Percentiles rank a stretch among this genome's conserved stretches.
Evolutionary conservation across 148 eudicot genomes (phyloP).

Genomic region (Gaultheria prostrata): DNA sequence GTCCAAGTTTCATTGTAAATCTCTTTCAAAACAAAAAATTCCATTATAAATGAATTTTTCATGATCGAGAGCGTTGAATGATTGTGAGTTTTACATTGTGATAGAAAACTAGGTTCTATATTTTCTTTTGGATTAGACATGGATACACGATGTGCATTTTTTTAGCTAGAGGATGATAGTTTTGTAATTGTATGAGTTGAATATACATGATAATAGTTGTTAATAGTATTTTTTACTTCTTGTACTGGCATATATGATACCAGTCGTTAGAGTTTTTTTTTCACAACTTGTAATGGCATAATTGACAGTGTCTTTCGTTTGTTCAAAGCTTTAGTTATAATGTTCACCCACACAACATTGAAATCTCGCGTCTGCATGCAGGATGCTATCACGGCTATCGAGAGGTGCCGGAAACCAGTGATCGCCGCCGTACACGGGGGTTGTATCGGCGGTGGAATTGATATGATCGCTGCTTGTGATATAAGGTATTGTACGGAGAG

Average conservation of each 20-base stretch:
- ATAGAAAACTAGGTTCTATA: neutral
- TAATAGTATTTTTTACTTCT: neutral
- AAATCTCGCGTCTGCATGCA: conserved; percentile 29
- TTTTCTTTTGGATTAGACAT: neutral
- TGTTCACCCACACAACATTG: neutral
- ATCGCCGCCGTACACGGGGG: conserved; percentile 68
- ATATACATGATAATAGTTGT: neutral
- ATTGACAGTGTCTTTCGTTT: neutral
- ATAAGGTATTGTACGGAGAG: conserved; percentile 57
- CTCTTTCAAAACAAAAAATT: too few relatives aligned
- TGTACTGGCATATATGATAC: too few relatives aligned
- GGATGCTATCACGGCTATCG: conserved; percentile 65
- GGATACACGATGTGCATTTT: neutral
- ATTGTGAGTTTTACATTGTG: neutral
- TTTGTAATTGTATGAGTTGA: neutral
- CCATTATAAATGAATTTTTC: too few relatives aligned
- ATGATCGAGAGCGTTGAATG: neutral
- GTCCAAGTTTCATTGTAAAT: too few relatives aligned
- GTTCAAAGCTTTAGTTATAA: neutral
- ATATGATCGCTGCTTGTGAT: conserved; percentile 85
- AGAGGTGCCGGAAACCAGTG: conserved; percentile 87
- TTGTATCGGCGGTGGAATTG: conserved; percentile 85
- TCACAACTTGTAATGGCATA: neutral
- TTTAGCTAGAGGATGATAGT: neutral
- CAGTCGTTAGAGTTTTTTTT: too few relatives aligned